A percentile compares a stretch with the other conserved stretches of the same genome.
Evolutionary conservation across 352 stramenopile genomes (phyloP).

Genomic region (Pythium chondricola): DNA sequence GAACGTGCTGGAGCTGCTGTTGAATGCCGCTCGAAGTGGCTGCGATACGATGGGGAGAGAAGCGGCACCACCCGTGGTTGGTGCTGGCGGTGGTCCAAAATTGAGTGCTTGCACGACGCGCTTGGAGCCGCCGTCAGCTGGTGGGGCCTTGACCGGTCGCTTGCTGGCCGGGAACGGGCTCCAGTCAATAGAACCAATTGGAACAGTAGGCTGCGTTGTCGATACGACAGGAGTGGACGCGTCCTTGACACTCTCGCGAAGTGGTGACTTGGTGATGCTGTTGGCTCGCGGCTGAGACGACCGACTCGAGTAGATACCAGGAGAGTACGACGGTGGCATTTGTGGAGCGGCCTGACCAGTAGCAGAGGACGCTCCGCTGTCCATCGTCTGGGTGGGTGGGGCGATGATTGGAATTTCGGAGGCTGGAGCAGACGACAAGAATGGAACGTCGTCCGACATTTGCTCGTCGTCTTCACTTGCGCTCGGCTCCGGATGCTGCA

Average conservation of each 20-base stretch:
- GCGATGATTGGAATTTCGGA: slow-evolving; percentile 1
- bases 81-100: slow-evolving; percentile 34
- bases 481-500: slow-evolving; percentile 14
- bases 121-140: no score
- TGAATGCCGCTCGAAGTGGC: slow-evolving; percentile 42
- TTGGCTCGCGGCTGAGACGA: slow-evolving; percentile 32
- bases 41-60: slow-evolving; percentile 33
- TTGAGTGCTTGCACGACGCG: slow-evolving; percentile 39
- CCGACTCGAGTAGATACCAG: slow-evolving; percentile 61
- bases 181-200: slow-evolving; percentile 42
- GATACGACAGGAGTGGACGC: background rate
- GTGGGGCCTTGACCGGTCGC: no score
- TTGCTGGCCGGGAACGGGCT: no score
- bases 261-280: slow-evolving; percentile 22
- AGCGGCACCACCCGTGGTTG: slow-evolving; percentile 31
- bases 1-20: slow-evolving; percentile 33
- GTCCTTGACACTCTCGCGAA: no score
- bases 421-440: slow-evolving; percentile 8
- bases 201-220: slow-evolving; percentile 17
- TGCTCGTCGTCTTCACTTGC: slow-evolving; percentile 25
- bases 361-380: background rate
- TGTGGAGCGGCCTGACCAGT: background rate
- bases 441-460: slow-evolving; percentile 34
- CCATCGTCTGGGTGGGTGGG: background rate
- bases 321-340: slow-evolving; percentile 33